These are phyloP conservation scores for Nadsonia starkeyi-henricii DNA, from an alignment of 1,139 yeast species.

Conservation along the genomic window DNA sequence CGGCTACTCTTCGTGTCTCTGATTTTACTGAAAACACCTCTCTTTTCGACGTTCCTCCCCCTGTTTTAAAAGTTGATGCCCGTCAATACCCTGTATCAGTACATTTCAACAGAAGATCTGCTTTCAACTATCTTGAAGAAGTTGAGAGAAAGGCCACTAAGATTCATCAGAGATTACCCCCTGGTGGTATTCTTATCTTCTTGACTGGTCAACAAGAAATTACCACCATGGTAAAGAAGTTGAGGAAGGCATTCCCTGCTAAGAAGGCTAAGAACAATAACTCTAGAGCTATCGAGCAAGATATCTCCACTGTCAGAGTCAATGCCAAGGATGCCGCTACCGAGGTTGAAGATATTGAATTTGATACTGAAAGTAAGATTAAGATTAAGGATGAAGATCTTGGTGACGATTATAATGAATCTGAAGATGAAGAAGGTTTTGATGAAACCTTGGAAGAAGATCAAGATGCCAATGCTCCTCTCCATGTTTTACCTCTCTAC, in stretches of 20 bases:
- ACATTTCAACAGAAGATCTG: slow-evolving; percentile 76
- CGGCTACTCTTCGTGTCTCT: slow-evolving; percentile 87
- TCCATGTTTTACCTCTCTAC: slow-evolving; percentile 83
- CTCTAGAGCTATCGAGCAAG: slow-evolving; percentile 17
- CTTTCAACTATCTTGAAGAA: slow-evolving; percentile 69
- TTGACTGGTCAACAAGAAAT: slow-evolving; percentile 94
- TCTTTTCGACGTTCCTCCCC: slow-evolving; percentile 70
- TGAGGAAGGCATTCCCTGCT: slow-evolving; percentile 56
- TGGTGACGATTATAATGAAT: slow-evolving; percentile 30
- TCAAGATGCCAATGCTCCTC: slow-evolving; percentile 66
- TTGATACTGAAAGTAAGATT: slow-evolving; percentile 36
- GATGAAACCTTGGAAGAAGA: slow-evolving; percentile 67
- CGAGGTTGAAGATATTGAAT: slow-evolving; percentile 83
- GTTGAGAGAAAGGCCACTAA: slow-evolving; percentile 76
- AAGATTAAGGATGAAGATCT: slow-evolving; percentile 31
- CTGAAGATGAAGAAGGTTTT: slow-evolving; percentile 78
- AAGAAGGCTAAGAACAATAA: slow-evolving; percentile 9
- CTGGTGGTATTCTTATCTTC: slow-evolving; percentile 86
- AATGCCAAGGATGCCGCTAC: slow-evolving; percentile 48
- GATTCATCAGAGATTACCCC: slow-evolving; percentile 75
- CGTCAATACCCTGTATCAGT: slow-evolving; percentile 90
- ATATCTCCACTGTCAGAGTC: slow-evolving; percentile 35
- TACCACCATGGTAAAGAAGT: slow-evolving; percentile 51
- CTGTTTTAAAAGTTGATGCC: slow-evolving; percentile 81
- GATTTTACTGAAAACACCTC: slow-evolving; percentile 76